These are phyloP conservation scores for Rhizophagus sp. DNA, from an alignment of 192 early-diverging fungal genomes.

Conservation along the genomic window DNA sequence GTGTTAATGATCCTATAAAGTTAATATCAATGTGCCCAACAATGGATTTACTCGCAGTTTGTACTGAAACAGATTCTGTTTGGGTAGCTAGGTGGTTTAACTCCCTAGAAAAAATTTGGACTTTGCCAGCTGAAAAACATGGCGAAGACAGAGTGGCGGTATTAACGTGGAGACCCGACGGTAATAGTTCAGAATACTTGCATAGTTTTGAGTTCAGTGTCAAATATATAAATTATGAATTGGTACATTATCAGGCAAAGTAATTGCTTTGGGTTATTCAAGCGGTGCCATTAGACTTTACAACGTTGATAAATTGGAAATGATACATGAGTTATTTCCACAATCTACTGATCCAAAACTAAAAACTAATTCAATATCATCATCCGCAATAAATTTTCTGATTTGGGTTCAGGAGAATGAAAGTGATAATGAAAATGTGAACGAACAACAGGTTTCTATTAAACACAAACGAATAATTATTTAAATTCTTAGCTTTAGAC, in stretches of 20 bases:
- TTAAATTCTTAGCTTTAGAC: neutral
- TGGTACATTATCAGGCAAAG: conserved; percentile 19
- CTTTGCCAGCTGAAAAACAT: conserved; percentile 14
- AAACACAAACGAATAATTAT: neutral
- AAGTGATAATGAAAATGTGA: neutral
- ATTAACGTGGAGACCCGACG: conserved; percentile 35
- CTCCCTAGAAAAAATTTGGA: conserved; percentile 33
- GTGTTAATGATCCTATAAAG: conserved; percentile 10
- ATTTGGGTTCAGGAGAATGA: conserved; percentile 24
- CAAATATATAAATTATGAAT: neutral
- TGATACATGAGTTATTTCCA: conserved; percentile 28
- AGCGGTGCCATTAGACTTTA: conserved; percentile 26
- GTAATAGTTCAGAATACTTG: neutral
- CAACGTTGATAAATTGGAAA: conserved; percentile 32
- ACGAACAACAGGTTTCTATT: neutral
- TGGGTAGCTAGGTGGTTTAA: conserved; percentile 31
- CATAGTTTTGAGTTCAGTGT: neutral
- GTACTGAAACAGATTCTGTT: conserved; percentile 6
- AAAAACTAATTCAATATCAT: neutral
- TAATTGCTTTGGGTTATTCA: conserved; percentile 33
- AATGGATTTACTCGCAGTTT: conserved; percentile 32
- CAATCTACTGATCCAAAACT: neutral
- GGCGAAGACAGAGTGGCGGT: conserved; percentile 16
- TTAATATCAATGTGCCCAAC: conserved; percentile 29
- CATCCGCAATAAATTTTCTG: conserved; percentile 25